These are phyloP conservation scores for Hanseniaspora nectarophila DNA, from an alignment of 805 yeast species.

Conservation along the genomic window DNA sequence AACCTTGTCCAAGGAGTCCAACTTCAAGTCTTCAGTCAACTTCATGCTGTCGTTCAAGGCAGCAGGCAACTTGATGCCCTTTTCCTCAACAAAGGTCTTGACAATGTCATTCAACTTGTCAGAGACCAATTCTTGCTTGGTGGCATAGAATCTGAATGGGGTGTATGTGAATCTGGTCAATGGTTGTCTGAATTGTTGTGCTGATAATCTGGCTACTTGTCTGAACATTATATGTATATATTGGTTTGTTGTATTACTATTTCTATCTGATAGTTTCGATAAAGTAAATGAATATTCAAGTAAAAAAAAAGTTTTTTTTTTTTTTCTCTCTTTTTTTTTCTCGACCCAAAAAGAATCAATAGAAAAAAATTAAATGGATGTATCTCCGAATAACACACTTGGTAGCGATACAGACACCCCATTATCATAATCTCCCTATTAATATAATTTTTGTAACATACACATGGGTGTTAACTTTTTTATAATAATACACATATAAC, in stretches of 20 bases:
- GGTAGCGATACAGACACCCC: neutral
- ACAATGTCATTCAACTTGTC: neutral
- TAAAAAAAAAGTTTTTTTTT: too few relatives aligned
- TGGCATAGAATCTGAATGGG: neutral
- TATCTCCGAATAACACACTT: neutral
- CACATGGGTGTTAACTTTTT: too few relatives aligned
- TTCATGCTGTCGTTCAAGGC: conserved; percentile 1
- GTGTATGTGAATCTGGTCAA: neutral
- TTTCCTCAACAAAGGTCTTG: neutral
- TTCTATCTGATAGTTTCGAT: too few relatives aligned
- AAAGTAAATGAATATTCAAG: too few relatives aligned
- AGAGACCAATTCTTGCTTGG: conserved; percentile 6
- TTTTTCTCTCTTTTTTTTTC: too few relatives aligned
- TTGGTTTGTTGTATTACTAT: too few relatives aligned
- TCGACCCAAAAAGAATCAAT: too few relatives aligned
- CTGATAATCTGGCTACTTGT: conserved; percentile 1
- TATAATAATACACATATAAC: too few relatives aligned
- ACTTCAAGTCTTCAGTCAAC: conserved; percentile 10
- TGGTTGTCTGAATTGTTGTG: neutral
- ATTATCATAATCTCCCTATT: too few relatives aligned
- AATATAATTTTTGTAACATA: too few relatives aligned
- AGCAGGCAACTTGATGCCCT: neutral
- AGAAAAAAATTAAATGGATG: too few relatives aligned
- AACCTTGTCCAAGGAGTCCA: conserved; percentile 84
- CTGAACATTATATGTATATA: neutral